Base-by-base conservation (phyloP, 2,329 filamentous ascomycete species). In the Microdochium bolleyi region DNA sequence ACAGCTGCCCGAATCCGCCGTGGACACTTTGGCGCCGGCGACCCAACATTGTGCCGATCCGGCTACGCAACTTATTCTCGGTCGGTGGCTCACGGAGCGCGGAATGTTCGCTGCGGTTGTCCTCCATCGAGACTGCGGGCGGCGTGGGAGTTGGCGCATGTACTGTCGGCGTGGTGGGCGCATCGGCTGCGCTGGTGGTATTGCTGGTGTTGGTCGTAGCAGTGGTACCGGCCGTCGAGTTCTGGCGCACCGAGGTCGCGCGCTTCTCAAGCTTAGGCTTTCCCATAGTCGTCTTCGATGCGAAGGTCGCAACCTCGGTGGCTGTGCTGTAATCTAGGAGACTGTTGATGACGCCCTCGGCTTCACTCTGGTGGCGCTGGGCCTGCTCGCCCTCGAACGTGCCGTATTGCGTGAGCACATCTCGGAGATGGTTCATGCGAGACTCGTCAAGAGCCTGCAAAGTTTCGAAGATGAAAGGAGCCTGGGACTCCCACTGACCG, bases 381-480 rank as follows among this genome's bases (percentile, higher is more conserved):
- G 92, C 84, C 60, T 89, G 84, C 65, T 99, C 94, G 25, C 89
- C 82, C 67, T 97, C 92, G 65, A 95, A 87, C 0, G 94, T 99
- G 69, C 95, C 86, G 61, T 92, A 88, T 64, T 96, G 92, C 1
- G 94, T 97, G 55, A 99, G 79, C 41, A 89, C 82, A 69, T 97
- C 92, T 56, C 92, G 87, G 54, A 99, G 77, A 64, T 95, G 87
- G 68, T 96, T 96, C 59, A 95, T 76, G 53, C 94, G 84, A 61
- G 82, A 85, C 73, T 99, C 94, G 65, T 99, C 94, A 30, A 95
- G 75, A 5, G 89, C 87, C 67, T 99, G 94, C 24, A 99, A 80
- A 55, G 86, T 88, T 70, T 99, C 94, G 64, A 95, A 96, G 55
- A 96, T 87, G 69, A 89, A 97, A 1, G 94, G 94, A 14, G 94